Base-by-base conservation (phyloP, 2,329 filamentous ascomycete species). In the Aspergillus quadricinctus region DNA sequence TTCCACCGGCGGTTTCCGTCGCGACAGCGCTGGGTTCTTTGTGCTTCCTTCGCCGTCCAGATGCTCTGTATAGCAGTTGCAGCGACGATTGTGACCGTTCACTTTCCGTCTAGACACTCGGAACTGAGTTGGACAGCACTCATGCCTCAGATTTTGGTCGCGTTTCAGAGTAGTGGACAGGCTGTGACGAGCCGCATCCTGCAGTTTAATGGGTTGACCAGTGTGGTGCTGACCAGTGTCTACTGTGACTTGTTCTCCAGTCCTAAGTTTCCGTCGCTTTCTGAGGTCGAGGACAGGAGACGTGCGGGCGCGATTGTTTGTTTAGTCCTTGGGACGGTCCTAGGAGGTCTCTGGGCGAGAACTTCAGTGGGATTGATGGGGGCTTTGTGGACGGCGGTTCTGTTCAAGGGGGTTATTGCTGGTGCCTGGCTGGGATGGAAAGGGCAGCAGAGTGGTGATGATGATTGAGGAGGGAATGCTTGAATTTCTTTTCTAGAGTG, bases 241-340 rank as follows among this genome's bases (percentile, higher is more conserved):
- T 93, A 92, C 75, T 92, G 88, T 68, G 90, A 93, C 69, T 68
- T 93, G 21, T 90, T 90, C 63, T 88, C 86, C 1, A 88, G 91
- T 65, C 74, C 78, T 9, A 75, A 77, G 8, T 58, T 85, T n/a
- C 70, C 83, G 4, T 70, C 70, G 0, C 60, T 46, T 7, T n/a
- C 69, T 0, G 68, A 64, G 1, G 58, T 75, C 0, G 82, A 85
- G 66, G 72, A 83, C 50, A 83, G 84, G 66, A 73, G 81, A 50
- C 74, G 83, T 48, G 66, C 75, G 0, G 77, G 74, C 0, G 82
- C 83, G 1, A 78, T 83, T 1, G 29, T 81, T 1, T 69, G 81
- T 52, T 70, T 85, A n/a, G 56, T 85, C 29, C 27, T 80, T 3
- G 84, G 83, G 0, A 81, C 82, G 0, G 73, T 84, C 37, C 57